Conservation (phyloP, 768 basidiomycete species). For the Strobilomyces echinocephalus region DNA sequence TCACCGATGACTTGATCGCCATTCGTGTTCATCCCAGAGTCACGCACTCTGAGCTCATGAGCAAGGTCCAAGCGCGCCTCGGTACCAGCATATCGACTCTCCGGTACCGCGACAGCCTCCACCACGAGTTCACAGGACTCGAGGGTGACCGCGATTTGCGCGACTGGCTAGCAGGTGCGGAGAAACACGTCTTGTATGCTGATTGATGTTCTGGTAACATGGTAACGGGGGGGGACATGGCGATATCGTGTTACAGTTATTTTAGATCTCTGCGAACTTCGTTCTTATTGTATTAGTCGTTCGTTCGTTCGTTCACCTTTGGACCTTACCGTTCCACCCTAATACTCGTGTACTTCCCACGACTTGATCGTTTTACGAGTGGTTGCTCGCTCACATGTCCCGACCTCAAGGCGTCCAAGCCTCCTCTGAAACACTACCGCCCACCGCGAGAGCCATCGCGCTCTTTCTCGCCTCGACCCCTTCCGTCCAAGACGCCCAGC, state of each 20-base stretch:
- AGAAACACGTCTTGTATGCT: conserved; percentile 81
- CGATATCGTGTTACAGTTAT: conserved; percentile 22
- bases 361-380: neutral
- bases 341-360: conserved; percentile 9
- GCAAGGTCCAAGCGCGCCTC: conserved; percentile 84
- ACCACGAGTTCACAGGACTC: conserved; percentile 60
- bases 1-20: conserved; percentile 92
- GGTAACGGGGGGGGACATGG: neutral
- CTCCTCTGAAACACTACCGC: conserved; percentile 63
- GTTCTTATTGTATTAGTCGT: conserved; percentile 12
- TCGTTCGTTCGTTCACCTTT: neutral
- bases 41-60: conserved; percentile 79
- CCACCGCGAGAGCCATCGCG: conserved; percentile 81
- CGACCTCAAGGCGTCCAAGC: conserved; percentile 31
- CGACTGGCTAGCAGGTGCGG: conserved; percentile 71
- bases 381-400: conserved; percentile 31
- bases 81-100: conserved; percentile 68
- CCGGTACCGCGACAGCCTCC: conserved; percentile 70
- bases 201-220: conserved; percentile 38
- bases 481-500: conserved; percentile 80
- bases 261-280: conserved; percentile 25
- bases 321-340: conserved; percentile 5
- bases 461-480: conserved; percentile 80
- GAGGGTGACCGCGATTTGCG: conserved; percentile 59
- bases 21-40: conserved; percentile 95